Evolutionary conservation across 345 rosid species (phyloP), one percentile per base, ranked within the genome.

Genomic region (Brassica rapa): DNA sequence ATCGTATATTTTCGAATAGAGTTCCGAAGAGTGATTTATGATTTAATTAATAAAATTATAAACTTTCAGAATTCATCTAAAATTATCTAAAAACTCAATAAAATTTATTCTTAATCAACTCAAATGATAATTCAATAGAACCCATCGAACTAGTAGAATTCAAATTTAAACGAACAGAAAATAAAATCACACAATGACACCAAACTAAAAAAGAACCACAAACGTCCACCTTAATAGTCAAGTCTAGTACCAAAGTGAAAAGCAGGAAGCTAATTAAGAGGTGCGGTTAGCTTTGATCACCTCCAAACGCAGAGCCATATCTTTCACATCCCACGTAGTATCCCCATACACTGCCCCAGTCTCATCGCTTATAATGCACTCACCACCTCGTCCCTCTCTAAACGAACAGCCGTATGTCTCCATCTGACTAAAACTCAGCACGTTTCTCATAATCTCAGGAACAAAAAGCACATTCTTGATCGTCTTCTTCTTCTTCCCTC

Each of bases 351-450:
- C 80, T 29, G 29, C 29, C 2, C 80, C 80, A 19, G 37, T 60
- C 62, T 4, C 5, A 68, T 76, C 79, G 3, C 8, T 32, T 29
- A 60, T 33, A 60, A 76, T 46, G 68, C 79, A 76, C 14, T 68
- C 68, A 2, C 68, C 74, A 43, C 67, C 6, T 57, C 2, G 24
- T 12, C 73, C 73, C 8, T 1, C 0, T 7, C 0, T 8, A 16
- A 76, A 68, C 3, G 74, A 60, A 61, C 61, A 68, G 1, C 80
- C 80, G 62, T 72, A 68, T 9, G 62, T 30, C 8, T 2, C 0
- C 80, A 76, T 68, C 68, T 68, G 69, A 46, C 12, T 8, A 68
- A 68, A 15, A 61, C 80, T 76, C 69, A 76, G 69, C 69, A 76
- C 74, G 51, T 76, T 76, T n/a, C 80, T 76, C 25, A 68, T 68